Evolutionary conservation across 768 basidiomycete genomes (phyloP).

Genomic region (Serpula lacrymans): DNA sequence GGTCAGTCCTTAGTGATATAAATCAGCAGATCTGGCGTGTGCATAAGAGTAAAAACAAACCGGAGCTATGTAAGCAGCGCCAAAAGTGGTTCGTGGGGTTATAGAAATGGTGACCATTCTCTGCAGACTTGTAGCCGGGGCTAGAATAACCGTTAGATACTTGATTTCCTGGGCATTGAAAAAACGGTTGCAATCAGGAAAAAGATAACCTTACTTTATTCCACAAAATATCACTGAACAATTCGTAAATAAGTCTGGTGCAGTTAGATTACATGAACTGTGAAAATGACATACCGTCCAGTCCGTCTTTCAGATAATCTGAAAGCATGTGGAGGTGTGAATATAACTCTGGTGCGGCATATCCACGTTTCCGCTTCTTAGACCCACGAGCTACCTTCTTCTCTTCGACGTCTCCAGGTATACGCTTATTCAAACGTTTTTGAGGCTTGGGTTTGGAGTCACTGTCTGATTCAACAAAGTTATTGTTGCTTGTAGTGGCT

Average conservation of each 20-base stretch:
- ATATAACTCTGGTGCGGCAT: slow-evolving; percentile 50
- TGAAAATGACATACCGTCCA: slow-evolving; percentile 49
- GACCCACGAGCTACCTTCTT: no score
- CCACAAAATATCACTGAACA: slow-evolving; percentile 75
- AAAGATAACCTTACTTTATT: slow-evolving; percentile 59
- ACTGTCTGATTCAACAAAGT: no score
- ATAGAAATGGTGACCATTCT: slow-evolving; percentile 74
- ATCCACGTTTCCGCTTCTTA: slow-evolving; percentile 39
- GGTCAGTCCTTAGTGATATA: slow-evolving; percentile 50
- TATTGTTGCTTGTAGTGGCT: no score
- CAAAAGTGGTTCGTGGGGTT: slow-evolving; percentile 84
- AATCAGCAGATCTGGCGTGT: not conserved
- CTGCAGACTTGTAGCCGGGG: slow-evolving; percentile 66
- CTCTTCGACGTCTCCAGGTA: no score
- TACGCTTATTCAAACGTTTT: no score
- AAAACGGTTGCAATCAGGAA: not conserved
- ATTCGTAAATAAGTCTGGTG: not conserved
- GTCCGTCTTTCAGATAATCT: slow-evolving; percentile 48
- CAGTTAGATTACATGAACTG: not conserved
- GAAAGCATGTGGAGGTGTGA: slow-evolving; percentile 47
- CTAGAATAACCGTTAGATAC: slow-evolving; percentile 30
- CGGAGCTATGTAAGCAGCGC: slow-evolving; percentile 65
- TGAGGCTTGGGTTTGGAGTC: no score
- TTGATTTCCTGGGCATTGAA: not conserved
- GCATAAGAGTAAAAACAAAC: slow-evolving; percentile 27